phyloP scores from a whole-genome alignment of 1,139 yeast genomes.

The Magnusiomyces sp. region DNA sequence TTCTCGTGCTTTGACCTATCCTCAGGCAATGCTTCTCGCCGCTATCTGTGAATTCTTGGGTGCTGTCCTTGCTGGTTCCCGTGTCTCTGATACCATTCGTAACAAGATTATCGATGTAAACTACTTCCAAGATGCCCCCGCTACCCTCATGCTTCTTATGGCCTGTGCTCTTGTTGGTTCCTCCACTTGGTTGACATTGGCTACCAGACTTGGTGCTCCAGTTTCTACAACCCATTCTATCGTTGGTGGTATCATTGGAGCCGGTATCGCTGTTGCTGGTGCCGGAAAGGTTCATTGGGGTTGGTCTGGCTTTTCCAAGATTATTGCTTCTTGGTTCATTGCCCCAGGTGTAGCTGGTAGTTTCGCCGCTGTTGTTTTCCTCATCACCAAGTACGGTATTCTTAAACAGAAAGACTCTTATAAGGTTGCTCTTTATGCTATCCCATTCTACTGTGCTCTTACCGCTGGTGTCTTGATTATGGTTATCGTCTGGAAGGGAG shows the following conservation, averaged over 20 bases:
- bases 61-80: constrained; percentile 63
- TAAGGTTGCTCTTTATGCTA: constrained; percentile 47
- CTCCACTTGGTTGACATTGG: constrained; percentile 61
- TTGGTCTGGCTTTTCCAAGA: constrained; percentile 65
- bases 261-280: constrained; percentile 64
- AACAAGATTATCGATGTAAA: constrained; percentile 49
- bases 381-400: constrained; percentile 51
- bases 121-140: constrained; percentile 48
- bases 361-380: constrained; percentile 51
- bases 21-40: constrained; percentile 69
- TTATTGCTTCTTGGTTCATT: constrained; percentile 74
- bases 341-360: constrained; percentile 68
- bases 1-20: constrained; percentile 57
- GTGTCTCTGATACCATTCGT: constrained; percentile 64
- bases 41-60: constrained; percentile 64
- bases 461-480: constrained; percentile 57
- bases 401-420: constrained; percentile 51
- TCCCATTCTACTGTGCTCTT: constrained; percentile 53
- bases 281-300: constrained; percentile 59
- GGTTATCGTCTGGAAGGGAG: constrained; percentile 61
- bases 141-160: constrained; percentile 68
- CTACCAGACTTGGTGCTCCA: constrained; percentile 63
- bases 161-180: constrained; percentile 69
- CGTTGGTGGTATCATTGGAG: constrained; percentile 70
- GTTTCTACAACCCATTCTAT: constrained; percentile 75